A percentile compares a stretch with the other conserved stretches of the same genome.
Conservation (phyloP, 2,329 filamentous ascomycete genomes). For the Exophiala viscosa region DNA sequence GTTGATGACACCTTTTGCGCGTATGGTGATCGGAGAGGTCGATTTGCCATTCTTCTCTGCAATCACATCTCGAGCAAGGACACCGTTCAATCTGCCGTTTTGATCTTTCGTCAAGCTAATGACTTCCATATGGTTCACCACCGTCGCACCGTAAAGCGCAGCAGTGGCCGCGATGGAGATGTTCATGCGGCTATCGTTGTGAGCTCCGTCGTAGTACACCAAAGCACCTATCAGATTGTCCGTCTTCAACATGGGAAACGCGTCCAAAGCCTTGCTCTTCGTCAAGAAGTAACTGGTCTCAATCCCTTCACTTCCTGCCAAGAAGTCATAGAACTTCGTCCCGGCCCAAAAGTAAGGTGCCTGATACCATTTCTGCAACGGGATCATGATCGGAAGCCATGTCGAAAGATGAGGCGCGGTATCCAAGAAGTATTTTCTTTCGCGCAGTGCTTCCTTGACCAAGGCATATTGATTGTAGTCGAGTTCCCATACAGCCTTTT, state of each 20-base stretch:
- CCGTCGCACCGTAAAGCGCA: slow-evolving; percentile 77
- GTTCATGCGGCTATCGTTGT: slow-evolving; percentile 92
- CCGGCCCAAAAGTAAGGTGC: slow-evolving; percentile 69
- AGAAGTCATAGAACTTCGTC: slow-evolving; percentile 77
- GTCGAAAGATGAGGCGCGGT: slow-evolving; percentile 76
- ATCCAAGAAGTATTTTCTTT: slow-evolving; percentile 78
- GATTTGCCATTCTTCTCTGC: slow-evolving; percentile 61
- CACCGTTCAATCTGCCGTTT: slow-evolving; percentile 69
- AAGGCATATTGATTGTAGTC: slow-evolving; percentile 76
- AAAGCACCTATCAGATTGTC: slow-evolving; percentile 74
- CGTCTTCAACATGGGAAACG: slow-evolving; percentile 83
- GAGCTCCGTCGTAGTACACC: slow-evolving; percentile 87
- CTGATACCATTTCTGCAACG: slow-evolving; percentile 79
- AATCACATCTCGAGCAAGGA: slow-evolving; percentile 67
- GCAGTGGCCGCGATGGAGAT: slow-evolving; percentile 84
- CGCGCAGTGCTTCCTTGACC: slow-evolving; percentile 75
- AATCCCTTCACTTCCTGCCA: slow-evolving; percentile 81
- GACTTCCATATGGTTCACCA: slow-evolving; percentile 80
- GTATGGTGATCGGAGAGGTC: slow-evolving; percentile 57
- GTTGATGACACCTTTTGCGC: slow-evolving; percentile 79
- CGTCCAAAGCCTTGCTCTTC: slow-evolving; percentile 78
- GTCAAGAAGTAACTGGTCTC: slow-evolving; percentile 87
- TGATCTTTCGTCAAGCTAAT: slow-evolving; percentile 71
- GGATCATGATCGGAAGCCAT: slow-evolving; percentile 81
- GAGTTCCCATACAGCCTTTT: slow-evolving; percentile 81